Evolutionary conservation across 2,329 filamentous ascomycete genomes (phyloP).

Genomic region (Stagonosporopsis cucurbitacearum): DNA sequence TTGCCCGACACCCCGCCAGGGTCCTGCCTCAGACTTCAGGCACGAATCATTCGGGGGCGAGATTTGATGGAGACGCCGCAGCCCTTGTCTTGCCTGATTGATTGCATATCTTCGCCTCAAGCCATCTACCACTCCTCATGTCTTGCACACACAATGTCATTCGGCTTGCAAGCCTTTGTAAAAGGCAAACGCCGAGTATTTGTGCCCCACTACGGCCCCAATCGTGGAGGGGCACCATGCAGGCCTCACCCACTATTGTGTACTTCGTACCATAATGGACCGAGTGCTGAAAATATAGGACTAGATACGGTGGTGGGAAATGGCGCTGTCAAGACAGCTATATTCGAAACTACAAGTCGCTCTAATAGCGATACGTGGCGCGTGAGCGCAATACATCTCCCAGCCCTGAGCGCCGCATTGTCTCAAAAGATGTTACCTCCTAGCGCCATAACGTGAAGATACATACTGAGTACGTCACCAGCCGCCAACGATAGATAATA

Average conservation of each 20-base stretch:
- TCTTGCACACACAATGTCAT: not conserved
- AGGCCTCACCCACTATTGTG: not conserved
- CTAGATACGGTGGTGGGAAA: not conserved
- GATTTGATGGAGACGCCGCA: not conserved
- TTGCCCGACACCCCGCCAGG: conserved; percentile 28
- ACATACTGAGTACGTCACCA: not conserved
- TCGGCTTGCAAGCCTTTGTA: not conserved
- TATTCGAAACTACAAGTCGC: conserved; percentile 6
- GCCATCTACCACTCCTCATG: not conserved
- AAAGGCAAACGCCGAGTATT: not conserved
- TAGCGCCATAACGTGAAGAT: conserved; percentile 1
- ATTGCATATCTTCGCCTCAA: not conserved
- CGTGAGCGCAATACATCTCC: conserved; percentile 14
- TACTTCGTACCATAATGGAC: no score
- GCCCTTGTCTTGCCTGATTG: not conserved
- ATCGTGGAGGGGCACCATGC: conserved; percentile 4
- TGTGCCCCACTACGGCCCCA: not conserved
- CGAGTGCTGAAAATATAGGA: not conserved
- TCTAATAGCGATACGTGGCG: conserved; percentile 4
- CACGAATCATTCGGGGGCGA: not conserved
- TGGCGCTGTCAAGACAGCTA: conserved; percentile 5
- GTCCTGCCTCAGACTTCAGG: conserved; percentile 17
- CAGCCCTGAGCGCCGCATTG: conserved; percentile 1
- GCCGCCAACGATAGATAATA: conserved; percentile 1
- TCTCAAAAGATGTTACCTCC: conserved; percentile 8